phyloP scores from a whole-genome alignment of 2,329 filamentous ascomycete species.

The Colletotrichum coccodes region DNA sequence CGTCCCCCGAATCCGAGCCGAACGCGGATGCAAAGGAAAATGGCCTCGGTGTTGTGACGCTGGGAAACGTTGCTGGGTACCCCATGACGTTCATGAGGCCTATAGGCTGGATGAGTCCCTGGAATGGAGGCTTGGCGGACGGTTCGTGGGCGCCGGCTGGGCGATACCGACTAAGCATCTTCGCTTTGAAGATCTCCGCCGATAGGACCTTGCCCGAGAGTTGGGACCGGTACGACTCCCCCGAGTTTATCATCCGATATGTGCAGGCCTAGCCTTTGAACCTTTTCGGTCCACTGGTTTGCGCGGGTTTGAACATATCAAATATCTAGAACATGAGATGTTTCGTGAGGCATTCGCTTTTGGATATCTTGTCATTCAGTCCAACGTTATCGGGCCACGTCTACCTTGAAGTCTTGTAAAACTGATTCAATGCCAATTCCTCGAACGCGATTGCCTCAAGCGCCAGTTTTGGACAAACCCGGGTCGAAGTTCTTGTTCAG shows the following conservation, averaged over 20 bases:
- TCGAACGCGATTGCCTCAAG: slow-evolving; percentile 9
- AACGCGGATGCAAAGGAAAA: slow-evolving; percentile 5
- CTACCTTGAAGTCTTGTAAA: slow-evolving; percentile 18
- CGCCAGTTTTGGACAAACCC: slow-evolving; percentile 18
- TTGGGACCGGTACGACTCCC: slow-evolving; percentile 46
- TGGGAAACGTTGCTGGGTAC: slow-evolving; percentile 20
- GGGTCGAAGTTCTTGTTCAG: slow-evolving; percentile 25
- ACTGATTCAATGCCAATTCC: slow-evolving; percentile 24
- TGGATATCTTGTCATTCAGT: too few relatives aligned
- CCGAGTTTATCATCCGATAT: slow-evolving; percentile 57
- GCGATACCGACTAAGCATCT: slow-evolving; percentile 54
- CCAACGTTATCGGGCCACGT: too few relatives aligned
- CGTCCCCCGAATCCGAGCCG: background rate
- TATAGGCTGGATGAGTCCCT: slow-evolving; percentile 38
- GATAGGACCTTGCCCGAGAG: slow-evolving; percentile 22
- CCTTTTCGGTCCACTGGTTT: background rate
- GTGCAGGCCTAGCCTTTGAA: background rate
- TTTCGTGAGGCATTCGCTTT: too few relatives aligned
- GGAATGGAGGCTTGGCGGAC: slow-evolving; percentile 58
- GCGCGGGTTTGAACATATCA: too few relatives aligned
- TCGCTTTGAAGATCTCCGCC: slow-evolving; percentile 32
- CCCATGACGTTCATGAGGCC: slow-evolving; percentile 13
- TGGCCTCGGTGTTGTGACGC: slow-evolving; percentile 9
- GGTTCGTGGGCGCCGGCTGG: slow-evolving; percentile 60
- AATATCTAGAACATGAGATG: background rate